Evolutionary conservation across 2,329 filamentous ascomycete species (phyloP).

Genomic region (Aspergillus fumigatus): DNA sequence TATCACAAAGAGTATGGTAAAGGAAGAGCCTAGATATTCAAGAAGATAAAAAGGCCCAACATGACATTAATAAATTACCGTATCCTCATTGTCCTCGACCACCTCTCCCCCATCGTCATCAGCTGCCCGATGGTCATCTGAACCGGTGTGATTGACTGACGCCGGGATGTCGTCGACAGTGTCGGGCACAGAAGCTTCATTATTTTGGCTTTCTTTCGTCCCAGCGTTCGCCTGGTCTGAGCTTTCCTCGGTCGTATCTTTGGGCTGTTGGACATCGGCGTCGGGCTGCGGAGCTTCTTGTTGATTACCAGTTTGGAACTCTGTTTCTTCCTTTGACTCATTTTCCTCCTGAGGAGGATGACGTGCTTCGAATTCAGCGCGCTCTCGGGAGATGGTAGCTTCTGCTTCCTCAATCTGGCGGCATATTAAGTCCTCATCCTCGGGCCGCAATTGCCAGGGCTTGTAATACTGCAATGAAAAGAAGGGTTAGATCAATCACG

Average conservation of each 20-base stretch:
- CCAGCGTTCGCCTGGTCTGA: slow-evolving; percentile 23
- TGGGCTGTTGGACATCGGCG: slow-evolving; percentile 17
- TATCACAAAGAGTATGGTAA: neutral
- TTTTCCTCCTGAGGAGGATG: slow-evolving; percentile 32
- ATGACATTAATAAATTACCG: slow-evolving; percentile 69
- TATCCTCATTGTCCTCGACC: slow-evolving; percentile 81
- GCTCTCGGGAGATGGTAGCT: slow-evolving; percentile 60
- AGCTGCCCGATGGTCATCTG: slow-evolving; percentile 43
- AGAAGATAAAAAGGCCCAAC: neutral
- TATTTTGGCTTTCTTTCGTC: slow-evolving; percentile 13
- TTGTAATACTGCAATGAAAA: slow-evolving; percentile 65
- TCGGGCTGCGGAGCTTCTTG: slow-evolving; percentile 17
- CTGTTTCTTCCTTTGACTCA: slow-evolving; percentile 9
- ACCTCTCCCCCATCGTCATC: slow-evolving; percentile 72
- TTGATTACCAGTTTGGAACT: slow-evolving; percentile 25
- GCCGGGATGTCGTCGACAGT: slow-evolving; percentile 23
- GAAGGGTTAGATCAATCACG: neutral
- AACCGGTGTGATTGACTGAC: slow-evolving; percentile 34
- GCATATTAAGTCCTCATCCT: slow-evolving; percentile 67
- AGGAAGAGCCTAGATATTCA: neutral
- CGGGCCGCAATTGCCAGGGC: slow-evolving; percentile 68
- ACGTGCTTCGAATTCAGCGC: slow-evolving; percentile 55
- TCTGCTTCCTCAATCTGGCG: slow-evolving; percentile 65
- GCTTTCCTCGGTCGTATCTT: slow-evolving; percentile 45
- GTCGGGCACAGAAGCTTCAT: slow-evolving; percentile 13